A percentile compares a stretch with the other conserved stretches of the same genome.
These are phyloP conservation scores for Teratosphaeria nubilosa DNA, from an alignment of 2,329 filamentous ascomycete species.

Conservation along the genomic window DNA sequence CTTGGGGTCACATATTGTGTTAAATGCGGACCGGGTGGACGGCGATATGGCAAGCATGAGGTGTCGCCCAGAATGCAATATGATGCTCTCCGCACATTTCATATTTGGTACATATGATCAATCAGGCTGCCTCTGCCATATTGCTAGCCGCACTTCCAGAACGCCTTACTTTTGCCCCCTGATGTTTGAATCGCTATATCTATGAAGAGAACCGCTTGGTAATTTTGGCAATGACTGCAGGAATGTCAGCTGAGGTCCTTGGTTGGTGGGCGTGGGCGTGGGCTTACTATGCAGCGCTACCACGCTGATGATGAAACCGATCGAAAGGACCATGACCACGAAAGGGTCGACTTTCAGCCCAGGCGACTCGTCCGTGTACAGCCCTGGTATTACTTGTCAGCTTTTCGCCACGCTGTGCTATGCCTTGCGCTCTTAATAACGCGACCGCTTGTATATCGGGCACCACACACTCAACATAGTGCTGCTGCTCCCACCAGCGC, in stretches of 20 bases:
- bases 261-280: not conserved
- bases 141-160: not conserved
- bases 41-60: not conserved
- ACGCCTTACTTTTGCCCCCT: constrained; percentile 4
- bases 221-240: constrained; percentile 82
- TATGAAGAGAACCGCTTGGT: constrained; percentile 71
- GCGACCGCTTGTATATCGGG: not conserved
- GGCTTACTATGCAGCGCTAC: constrained; percentile 89
- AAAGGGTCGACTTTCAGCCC: constrained; percentile 97
- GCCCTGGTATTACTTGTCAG: constrained; percentile 43
- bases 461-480: constrained; percentile 81
- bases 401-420: not conserved
- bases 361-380: constrained; percentile 97
- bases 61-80: not conserved
- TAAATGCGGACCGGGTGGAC: not conserved
- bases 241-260: constrained; percentile 9
- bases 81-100: not conserved
- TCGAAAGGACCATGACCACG: constrained; percentile 86
- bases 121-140: not conserved
- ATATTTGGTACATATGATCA: not conserved
- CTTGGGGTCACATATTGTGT: no score
- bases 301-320: constrained; percentile 98
- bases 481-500: constrained; percentile 89
- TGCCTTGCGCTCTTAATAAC: not conserved
- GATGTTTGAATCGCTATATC: not conserved